A percentile compares a stretch with the other conserved stretches of the same genome.
Conservation (phyloP, 1,284 basidiomycete species). For the Rhizoctonia solani region DNA sequence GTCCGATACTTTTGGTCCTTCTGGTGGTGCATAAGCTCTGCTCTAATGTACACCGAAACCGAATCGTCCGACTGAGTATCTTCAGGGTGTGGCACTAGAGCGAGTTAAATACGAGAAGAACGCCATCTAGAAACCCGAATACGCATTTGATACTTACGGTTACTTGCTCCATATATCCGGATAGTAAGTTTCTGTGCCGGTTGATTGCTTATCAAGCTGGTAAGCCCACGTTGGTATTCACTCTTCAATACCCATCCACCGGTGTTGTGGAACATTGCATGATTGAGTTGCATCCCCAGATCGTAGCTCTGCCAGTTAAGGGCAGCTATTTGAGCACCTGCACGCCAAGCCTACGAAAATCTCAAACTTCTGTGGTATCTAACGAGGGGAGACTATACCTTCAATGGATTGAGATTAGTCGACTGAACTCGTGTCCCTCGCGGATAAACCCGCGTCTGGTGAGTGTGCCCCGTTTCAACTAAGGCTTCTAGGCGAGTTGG, state of each 20-base stretch:
- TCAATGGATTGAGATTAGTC: slow-evolving; percentile 30
- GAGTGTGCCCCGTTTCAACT: slow-evolving; percentile 41
- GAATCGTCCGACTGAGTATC: slow-evolving; percentile 27
- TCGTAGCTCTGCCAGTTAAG: slow-evolving; percentile 45
- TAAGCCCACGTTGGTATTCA: background rate
- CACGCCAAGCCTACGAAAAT: slow-evolving; percentile 30
- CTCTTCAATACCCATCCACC: slow-evolving; percentile 28
- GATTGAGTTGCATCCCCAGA: slow-evolving; percentile 45
- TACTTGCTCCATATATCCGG: slow-evolving; percentile 31
- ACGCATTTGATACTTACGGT: slow-evolving; percentile 1
- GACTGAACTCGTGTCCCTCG: slow-evolving; percentile 40
- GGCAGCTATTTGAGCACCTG: slow-evolving; percentile 46
- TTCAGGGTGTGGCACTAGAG: slow-evolving; percentile 14
- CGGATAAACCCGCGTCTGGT: slow-evolving; percentile 46
- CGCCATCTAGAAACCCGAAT: background rate
- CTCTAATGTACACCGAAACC: slow-evolving; percentile 25
- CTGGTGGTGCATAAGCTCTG: slow-evolving; percentile 29
- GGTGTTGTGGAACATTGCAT: slow-evolving; percentile 43
- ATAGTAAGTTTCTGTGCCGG: slow-evolving; percentile 16
- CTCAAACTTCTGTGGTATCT: slow-evolving; percentile 37
- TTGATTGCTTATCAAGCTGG: background rate
- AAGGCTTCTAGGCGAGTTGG: slow-evolving; percentile 38
- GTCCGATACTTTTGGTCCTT: slow-evolving; percentile 32
- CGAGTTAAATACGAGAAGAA: background rate
- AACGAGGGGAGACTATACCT: slow-evolving; percentile 33